Percentiles rank a stretch among this genome's conserved stretches.
Conservation (phyloP, 257 asterid genomes). For the Solanum sejunctum region DNA sequence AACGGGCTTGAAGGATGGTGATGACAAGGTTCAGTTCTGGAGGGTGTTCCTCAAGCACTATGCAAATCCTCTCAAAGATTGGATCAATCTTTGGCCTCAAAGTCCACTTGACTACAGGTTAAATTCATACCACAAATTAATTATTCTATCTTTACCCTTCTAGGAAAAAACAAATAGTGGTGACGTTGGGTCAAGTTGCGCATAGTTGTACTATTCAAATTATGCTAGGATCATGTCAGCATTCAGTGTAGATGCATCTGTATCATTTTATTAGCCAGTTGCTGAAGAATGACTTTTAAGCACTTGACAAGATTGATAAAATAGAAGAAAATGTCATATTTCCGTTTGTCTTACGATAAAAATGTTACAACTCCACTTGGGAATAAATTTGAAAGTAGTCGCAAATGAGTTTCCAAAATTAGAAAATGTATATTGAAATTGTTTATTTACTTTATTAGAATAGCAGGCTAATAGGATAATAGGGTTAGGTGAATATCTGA, state of each 20-base stretch:
- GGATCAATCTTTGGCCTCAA: constrained; percentile 37
- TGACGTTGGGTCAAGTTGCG: not conserved
- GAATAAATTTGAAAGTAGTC: not conserved
- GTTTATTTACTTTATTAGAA: no score
- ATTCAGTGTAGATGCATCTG: not conserved
- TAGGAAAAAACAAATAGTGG: not conserved
- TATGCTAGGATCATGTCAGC: not conserved
- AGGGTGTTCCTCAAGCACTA: constrained; percentile 47
- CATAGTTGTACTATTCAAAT: no score
- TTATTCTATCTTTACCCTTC: no score
- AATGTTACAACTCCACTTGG: not conserved
- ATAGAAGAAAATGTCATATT: no score
- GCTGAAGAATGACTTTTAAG: not conserved
- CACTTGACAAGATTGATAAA: not conserved
- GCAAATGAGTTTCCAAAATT: not conserved
- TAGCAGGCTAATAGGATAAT: no score
- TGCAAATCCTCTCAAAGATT: constrained; percentile 33
- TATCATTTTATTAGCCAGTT: not conserved
- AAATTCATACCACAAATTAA: not conserved
- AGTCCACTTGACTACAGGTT: constrained; percentile 29
- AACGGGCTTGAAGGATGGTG: constrained; percentile 26
- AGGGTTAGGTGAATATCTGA: no score
- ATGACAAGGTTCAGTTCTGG: constrained; percentile 26
- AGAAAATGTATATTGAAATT: not conserved
- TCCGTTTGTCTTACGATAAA: no score